phyloP scores from a whole-genome alignment of 352 stramenopile species.

The Globisporangium radiosum region DNA sequence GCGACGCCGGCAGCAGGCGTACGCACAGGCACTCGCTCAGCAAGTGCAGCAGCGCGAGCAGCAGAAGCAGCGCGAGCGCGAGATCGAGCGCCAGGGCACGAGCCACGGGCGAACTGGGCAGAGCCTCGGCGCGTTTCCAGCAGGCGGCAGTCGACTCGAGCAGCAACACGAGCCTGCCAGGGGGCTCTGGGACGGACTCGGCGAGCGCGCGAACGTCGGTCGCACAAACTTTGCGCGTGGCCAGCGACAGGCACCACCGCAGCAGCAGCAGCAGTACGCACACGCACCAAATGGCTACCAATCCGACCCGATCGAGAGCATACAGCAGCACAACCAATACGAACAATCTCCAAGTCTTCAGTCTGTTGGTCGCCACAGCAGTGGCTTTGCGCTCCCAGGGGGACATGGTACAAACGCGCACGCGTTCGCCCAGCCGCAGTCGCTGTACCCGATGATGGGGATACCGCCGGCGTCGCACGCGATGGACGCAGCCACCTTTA shows the following conservation, averaged over 20 bases:
- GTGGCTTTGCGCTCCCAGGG: background rate
- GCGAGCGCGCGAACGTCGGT: constrained; percentile 23
- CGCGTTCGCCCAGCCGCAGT: constrained; percentile 5
- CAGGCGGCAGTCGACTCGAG: background rate
- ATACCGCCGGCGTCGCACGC: background rate
- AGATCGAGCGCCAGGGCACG: constrained; percentile 18
- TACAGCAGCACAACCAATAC: background rate
- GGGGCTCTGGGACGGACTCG: constrained; percentile 40
- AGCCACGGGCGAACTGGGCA: constrained; percentile 2
- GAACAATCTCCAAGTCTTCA: no score
- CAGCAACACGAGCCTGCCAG: background rate
- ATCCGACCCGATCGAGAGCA: background rate
- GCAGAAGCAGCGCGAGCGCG: constrained; percentile 37
- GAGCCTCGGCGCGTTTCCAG: no score
- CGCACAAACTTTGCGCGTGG: constrained; percentile 40
- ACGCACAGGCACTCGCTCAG: constrained; percentile 44
- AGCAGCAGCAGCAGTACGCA: constrained; percentile 7
- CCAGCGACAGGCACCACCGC: constrained; percentile 18
- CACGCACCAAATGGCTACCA: background rate
- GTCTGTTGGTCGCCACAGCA: background rate
- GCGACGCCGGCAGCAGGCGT: constrained; percentile 44
- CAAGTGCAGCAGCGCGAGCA: constrained; percentile 49
- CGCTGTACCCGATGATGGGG: background rate
- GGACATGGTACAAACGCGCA: background rate
- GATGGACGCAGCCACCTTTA: background rate